These are phyloP conservation scores for Ceratobasidium sp. DNA, from an alignment of 1,284 basidiomycete genomes.

Conservation along the genomic window DNA sequence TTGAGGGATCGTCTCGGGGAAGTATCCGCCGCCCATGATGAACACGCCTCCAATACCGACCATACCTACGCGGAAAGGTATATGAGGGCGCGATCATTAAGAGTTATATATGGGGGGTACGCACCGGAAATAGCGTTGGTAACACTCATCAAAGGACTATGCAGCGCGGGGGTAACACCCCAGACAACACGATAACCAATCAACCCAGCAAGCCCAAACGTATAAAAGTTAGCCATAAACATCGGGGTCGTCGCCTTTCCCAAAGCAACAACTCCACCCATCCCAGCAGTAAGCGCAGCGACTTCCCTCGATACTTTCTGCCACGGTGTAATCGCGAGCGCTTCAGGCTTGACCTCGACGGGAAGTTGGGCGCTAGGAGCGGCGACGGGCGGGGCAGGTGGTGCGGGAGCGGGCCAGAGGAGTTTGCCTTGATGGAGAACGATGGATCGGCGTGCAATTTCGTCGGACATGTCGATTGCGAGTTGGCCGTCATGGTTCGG, in stretches of 20 bases:
- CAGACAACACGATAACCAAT: conserved; percentile 90
- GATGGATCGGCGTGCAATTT: conserved; percentile 84
- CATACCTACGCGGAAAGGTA: conserved; percentile 63
- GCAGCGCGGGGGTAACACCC: conserved; percentile 86
- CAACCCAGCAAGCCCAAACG: conserved; percentile 58
- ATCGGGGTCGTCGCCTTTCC: conserved; percentile 82
- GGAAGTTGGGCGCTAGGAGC: conserved; percentile 60
- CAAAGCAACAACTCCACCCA: conserved; percentile 77
- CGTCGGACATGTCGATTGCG: conserved; percentile 78
- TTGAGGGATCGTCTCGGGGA: conserved; percentile 85
- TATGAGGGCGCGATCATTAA: not conserved
- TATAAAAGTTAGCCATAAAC: conserved; percentile 72
- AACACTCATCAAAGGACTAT: conserved; percentile 61
- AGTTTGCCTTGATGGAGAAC: conserved; percentile 77
- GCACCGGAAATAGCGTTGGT: conserved; percentile 65
- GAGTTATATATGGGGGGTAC: not conserved
- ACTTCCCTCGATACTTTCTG: conserved; percentile 82
- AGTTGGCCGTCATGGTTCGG: conserved; percentile 64
- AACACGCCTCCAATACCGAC: conserved; percentile 88
- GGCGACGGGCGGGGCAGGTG: conserved; percentile 67
- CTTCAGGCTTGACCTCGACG: conserved; percentile 65
- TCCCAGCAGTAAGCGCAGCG: conserved; percentile 76
- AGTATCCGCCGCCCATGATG: conserved; percentile 86
- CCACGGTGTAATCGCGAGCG: conserved; percentile 82
- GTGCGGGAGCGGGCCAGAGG: conserved; percentile 70